Conservation (phyloP, 2,329 filamentous ascomycete genomes). For the Cryphonectria naterciae region DNA sequence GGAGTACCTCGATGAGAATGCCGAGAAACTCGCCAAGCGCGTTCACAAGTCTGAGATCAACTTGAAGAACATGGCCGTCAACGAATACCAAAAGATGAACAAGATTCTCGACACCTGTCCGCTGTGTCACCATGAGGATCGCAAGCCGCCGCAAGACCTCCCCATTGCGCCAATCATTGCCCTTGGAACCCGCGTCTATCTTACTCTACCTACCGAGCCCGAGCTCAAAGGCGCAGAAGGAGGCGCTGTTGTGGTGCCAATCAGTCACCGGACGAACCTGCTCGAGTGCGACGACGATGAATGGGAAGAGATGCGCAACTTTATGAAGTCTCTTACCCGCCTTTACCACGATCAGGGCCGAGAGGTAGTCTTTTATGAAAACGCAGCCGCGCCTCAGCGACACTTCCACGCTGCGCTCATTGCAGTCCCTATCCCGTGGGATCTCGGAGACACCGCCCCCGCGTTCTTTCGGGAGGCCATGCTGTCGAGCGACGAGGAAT, state of each 20-base stretch:
- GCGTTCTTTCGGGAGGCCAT: constrained; percentile 97
- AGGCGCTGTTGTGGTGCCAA: constrained; percentile 85
- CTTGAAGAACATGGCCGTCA: constrained; percentile 84
- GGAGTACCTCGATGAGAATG: constrained; percentile 98
- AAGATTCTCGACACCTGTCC: constrained; percentile 84
- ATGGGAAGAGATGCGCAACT: constrained; percentile 98
- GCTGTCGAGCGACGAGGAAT: constrained; percentile 84
- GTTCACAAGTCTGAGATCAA: constrained; percentile 88
- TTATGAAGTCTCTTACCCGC: constrained; percentile 94
- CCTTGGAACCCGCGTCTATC: constrained; percentile 80
- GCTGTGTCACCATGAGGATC: constrained; percentile 89
- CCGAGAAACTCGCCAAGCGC: constrained; percentile 81
- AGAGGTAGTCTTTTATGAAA: constrained; percentile 96
- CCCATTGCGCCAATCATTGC: constrained; percentile 86
- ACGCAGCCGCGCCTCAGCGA: constrained; percentile 79
- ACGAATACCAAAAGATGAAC: constrained; percentile 88
- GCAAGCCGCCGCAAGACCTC: constrained; percentile 61
- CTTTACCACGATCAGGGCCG: constrained; percentile 94
- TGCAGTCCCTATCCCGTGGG: constrained; percentile 85
- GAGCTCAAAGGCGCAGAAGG: constrained; percentile 74
- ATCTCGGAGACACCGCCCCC: constrained; percentile 86
- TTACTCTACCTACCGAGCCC: constrained; percentile 88
- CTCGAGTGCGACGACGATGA: constrained; percentile 97
- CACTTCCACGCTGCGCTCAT: constrained; percentile 84
- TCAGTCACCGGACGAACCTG: constrained; percentile 84